Evolutionary conservation across 179 eudicot species (phyloP).

Genomic region (Gypsophila paniculata): DNA sequence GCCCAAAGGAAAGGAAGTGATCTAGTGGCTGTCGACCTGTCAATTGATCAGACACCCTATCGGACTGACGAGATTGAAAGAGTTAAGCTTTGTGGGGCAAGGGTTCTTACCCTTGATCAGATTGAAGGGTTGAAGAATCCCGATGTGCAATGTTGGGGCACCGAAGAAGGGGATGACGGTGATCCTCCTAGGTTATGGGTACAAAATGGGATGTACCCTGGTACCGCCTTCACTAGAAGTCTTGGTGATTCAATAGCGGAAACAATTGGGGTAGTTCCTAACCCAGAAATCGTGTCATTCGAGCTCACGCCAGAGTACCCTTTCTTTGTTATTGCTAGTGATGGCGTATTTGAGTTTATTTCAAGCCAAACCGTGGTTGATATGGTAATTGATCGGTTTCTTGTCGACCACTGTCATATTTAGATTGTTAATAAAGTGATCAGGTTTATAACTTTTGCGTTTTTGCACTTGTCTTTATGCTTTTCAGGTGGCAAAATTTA

Average conservation of each 20-base stretch:
- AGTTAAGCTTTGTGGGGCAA: conserved; percentile 87
- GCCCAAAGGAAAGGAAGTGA: conserved; percentile 78
- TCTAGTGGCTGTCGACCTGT: conserved; percentile 75
- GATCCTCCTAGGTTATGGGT: conserved; percentile 99
- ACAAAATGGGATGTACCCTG: conserved; percentile 95
- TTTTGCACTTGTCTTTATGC: conserved; percentile 10
- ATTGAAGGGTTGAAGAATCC: conserved; percentile 97
- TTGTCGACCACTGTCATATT: not conserved
- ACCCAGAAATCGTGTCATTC: conserved; percentile 80
- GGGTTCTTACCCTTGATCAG: conserved; percentile 96
- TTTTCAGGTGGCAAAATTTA: conserved; percentile 65
- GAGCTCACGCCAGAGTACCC: conserved; percentile 85
- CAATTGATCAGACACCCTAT: conserved; percentile 93
- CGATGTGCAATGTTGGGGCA: conserved; percentile 89
- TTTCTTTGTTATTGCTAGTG: conserved; percentile 94
- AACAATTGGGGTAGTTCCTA: conserved; percentile 84
- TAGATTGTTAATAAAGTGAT: no score
- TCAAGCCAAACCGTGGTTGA: conserved; percentile 96
- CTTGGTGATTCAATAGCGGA: conserved; percentile 95
- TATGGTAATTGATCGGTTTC: conserved; percentile 59
- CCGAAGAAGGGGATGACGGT: conserved; percentile 96
- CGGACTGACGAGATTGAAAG: conserved; percentile 82
- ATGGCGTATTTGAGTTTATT: conserved; percentile 95
- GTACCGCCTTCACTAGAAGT: conserved; percentile 96
- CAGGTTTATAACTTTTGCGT: no score